Percentiles rank a stretch among this genome's conserved stretches.
Conservation (phyloP, 2,329 filamentous ascomycete genomes). For the Saccharata proteae region DNA sequence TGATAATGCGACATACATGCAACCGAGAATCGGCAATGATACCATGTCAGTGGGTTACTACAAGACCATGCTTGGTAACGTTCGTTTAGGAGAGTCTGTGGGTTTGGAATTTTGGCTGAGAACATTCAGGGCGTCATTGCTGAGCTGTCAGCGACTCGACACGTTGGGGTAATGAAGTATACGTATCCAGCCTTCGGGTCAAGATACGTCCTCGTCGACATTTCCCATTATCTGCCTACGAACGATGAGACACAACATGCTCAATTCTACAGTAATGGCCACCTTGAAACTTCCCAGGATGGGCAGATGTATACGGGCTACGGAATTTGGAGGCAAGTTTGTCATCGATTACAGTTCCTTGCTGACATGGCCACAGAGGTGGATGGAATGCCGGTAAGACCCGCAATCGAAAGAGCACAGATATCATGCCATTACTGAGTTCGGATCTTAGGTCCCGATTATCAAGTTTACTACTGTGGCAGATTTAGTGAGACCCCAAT, state of each 20-base stretch:
- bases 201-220: conserved; percentile 31
- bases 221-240: conserved; percentile 27
- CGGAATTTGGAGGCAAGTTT: conserved; percentile 11
- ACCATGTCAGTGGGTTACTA: conserved; percentile 49
- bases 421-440: not conserved
- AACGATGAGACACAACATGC: conserved; percentile 1
- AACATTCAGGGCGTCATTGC: conserved; percentile 35
- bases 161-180: conserved; percentile 50
- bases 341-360: not conserved
- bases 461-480: conserved; percentile 18
- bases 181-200: conserved; percentile 36
- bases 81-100: not conserved
- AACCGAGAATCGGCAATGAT: conserved; percentile 22
- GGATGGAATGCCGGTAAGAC: conserved; percentile 19
- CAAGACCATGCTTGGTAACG: conserved; percentile 40
- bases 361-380: conserved; percentile 8
- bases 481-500: conserved; percentile 13
- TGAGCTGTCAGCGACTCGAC: conserved; percentile 44
- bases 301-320: conserved; percentile 15
- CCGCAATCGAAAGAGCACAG: not conserved
- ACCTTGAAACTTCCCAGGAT: conserved; percentile 14
- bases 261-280: conserved; percentile 16
- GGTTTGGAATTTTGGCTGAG: not conserved
- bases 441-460: conserved; percentile 12
- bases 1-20: conserved; percentile 29